Conservation (phyloP, 2,329 filamentous ascomycete genomes). For the Epichloe typhina region DNA sequence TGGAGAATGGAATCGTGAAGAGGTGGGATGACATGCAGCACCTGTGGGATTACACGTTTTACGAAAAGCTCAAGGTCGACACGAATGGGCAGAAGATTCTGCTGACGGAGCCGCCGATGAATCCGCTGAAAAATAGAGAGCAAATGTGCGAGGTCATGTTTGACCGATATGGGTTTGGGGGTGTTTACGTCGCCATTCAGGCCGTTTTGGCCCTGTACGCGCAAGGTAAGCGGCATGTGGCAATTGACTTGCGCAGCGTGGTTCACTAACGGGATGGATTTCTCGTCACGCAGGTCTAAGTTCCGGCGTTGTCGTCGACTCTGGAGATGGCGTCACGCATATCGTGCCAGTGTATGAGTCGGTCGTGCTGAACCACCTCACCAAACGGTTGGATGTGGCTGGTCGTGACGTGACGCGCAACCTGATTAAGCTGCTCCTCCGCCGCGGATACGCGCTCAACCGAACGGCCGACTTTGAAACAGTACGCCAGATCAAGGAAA, state of each 20-base stretch:
- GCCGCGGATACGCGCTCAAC: constrained; percentile 92
- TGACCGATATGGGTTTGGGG: constrained; percentile 88
- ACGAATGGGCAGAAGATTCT: constrained; percentile 90
- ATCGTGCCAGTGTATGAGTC: constrained; percentile 98
- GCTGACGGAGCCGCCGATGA: constrained; percentile 94
- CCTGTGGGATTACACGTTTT: constrained; percentile 98
- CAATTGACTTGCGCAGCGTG: background rate
- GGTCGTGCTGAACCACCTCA: constrained; percentile 93
- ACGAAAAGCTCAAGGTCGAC: constrained; percentile 91
- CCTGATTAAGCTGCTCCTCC: constrained; percentile 84
- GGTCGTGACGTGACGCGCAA: constrained; percentile 97
- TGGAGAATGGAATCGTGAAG: constrained; percentile 99
- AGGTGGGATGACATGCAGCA: constrained; percentile 99
- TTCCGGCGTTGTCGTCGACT: constrained; percentile 96
- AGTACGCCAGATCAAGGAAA: constrained; percentile 98
- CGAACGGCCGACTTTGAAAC: constrained; percentile 98
- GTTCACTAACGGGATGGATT: background rate
- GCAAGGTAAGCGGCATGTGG: constrained; percentile 50
- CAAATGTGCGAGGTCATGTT: constrained; percentile 99
- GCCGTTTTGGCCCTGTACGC: constrained; percentile 92
- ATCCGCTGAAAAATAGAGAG: constrained; percentile 90
- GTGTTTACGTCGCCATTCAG: constrained; percentile 96
- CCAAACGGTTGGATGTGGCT: constrained; percentile 83
- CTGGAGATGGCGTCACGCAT: constrained; percentile 94
- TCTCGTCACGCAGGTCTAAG: constrained; percentile 48